Evolutionary conservation across 202 grass and related monocot genomes (phyloP), one percentile per base, ranked within the genome.

Genomic region (Alloteropsis angusta): DNA sequence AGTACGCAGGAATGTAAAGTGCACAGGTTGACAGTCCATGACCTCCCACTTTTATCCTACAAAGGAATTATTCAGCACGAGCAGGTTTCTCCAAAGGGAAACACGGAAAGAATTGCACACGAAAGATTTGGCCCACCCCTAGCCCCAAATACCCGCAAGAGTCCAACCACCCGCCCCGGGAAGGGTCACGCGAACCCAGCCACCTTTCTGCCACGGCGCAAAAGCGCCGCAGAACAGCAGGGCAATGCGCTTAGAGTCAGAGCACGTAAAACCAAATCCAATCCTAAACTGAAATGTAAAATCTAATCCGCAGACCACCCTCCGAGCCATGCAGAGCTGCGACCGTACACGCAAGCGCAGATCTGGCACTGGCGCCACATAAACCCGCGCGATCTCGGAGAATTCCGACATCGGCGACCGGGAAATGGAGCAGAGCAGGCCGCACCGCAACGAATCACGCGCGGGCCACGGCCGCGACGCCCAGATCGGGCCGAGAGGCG

Each of bases 61-160:
- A 35, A n/a, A 25, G 34, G 60, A 67, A 78, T 73, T 9, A 43
- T 26, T 44, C 34, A 45, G 65, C 72, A 68, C 35, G 3, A 39
- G 16, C 32, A 68, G 26, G 59, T 85, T 85, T 38, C 87, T 74
- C 3, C 22, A 79, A 82, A 89, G 59, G 77, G 78, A 68, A 85
- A 71, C 23, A 44, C 25, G 3, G 9, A 1, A 7, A 35, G 65
- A 72, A 36, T 38, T 67, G 58, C 65, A 54, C 41, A 74, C 38
- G 14, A 11, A 52, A 52, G 66, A 78, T 78, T 81, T 81, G 77
- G 71, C 71, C 78, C 77, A 86, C 77, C 9, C 59, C 4, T 4
- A 80, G 41, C 2, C 6, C 32, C 22, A 22, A 67, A 68, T 44
- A 43, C 13, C 34, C 64, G 60, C 17, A 26, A 83, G 66, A 49